Conservation (phyloP, 495 filamentous ascomycete genomes). For the Trichoderma gamsii region DNA sequence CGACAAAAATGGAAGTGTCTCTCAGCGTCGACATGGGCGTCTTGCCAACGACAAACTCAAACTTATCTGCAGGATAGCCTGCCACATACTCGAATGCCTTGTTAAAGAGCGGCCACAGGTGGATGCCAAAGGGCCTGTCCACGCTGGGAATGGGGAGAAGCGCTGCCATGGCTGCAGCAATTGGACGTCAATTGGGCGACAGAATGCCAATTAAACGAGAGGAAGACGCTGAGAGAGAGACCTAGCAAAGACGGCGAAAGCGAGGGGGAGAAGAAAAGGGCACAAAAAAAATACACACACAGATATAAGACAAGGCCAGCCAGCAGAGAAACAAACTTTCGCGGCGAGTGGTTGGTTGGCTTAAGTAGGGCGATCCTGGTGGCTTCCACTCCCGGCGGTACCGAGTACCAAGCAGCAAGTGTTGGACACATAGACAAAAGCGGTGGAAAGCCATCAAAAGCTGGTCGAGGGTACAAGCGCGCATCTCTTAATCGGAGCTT, state of each 20-base stretch:
- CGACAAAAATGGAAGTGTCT: slow-evolving; percentile 55
- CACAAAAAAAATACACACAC: not conserved
- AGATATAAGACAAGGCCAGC: slow-evolving; percentile 1
- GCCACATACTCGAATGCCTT: slow-evolving; percentile 65
- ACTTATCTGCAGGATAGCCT: slow-evolving; percentile 67
- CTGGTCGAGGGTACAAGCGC: not conserved
- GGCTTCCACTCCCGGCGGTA: not conserved
- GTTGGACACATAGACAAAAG: not conserved
- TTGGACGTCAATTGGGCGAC: not conserved
- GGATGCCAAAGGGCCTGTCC: slow-evolving; percentile 85
- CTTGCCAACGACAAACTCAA: slow-evolving; percentile 56
- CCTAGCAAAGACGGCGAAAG: too few species aligned
- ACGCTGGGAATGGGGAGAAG: slow-evolving; percentile 68
- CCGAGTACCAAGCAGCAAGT: not conserved
- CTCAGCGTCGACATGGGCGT: slow-evolving; percentile 68
- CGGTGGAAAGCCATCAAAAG: not conserved
- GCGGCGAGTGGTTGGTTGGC: not conserved
- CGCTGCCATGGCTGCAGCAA: slow-evolving; percentile 27
- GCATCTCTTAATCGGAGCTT: not conserved
- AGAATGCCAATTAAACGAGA: slow-evolving; percentile 12
- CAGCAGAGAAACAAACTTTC: not conserved
- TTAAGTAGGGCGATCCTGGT: not conserved
- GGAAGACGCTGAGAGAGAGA: not conserved
- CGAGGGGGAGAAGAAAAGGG: not conserved
- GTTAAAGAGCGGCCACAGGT: slow-evolving; percentile 92